Evolutionary conservation across 1,139 yeast genomes (phyloP), one percentile per base, ranked within the genome.

Genomic region (Magnusiomyces starmeri): DNA sequence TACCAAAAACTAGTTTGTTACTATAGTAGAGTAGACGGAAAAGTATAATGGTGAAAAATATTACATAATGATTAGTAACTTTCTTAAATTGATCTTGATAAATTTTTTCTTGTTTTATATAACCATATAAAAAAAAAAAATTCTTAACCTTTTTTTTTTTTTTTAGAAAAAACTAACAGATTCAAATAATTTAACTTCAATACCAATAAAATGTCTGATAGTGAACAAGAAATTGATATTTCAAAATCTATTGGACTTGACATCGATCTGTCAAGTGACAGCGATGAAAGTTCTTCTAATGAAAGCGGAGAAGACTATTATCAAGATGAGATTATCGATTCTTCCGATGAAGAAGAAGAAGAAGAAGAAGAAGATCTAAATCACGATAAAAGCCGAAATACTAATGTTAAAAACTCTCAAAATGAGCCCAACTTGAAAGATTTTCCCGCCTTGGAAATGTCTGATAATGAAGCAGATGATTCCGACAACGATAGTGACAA

Each of bases 391-490:
- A 12, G 3, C 18, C n/a, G n/a, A n/a, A n/a, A n/a, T n/a, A n/a
- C n/a, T n/a, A n/a, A n/a, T n/a, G n/a, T n/a, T n/a, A 27, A n/a
- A 14, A 12, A 10, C 24, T 39, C 7, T 20, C 39, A 20, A 29
- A 29, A 27, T 12, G 35, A 18, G n/a, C 14, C 18, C 20, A 3
- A 43, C 18, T 1, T 66, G 78, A 57, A 9, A 4, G 37, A 34
- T 2, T 27, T 40, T 2, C 49, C 52, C 2, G 45, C 40, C 6
- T 40, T 47, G 24, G 44, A 22, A 18, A 14, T 32, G 16, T 40
- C 34, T 4, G 40, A 41, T 14, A 32, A 25, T 16, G 49, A 47
- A 21, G 22, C 42, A 8, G 49, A 43, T 26, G 51, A 53, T 10
- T 7, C 25, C 39, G 50, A 46, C 18, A 21, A 26, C 12, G 21